Conservation (phyloP, 2,329 filamentous ascomycete species). For the Talaromyces marneffei region DNA sequence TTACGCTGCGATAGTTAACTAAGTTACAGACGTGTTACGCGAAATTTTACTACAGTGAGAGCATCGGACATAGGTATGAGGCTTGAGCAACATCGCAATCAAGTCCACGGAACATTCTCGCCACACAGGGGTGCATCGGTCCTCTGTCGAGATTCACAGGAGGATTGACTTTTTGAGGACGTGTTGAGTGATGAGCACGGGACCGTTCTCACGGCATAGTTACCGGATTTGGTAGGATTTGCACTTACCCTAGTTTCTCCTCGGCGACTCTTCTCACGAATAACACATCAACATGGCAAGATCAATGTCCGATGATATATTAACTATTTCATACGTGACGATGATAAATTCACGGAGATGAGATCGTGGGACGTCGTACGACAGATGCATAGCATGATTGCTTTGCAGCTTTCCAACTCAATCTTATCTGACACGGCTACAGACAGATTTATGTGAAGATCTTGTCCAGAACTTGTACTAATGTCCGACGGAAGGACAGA, state of each 20-base stretch:
- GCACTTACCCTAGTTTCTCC: background rate
- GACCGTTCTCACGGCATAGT: slow-evolving; percentile 2
- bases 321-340: background rate
- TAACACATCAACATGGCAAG: background rate
- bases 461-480: background rate
- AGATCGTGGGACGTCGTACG: background rate
- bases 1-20: background rate
- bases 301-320: background rate
- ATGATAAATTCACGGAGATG: background rate
- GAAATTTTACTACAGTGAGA: background rate
- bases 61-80: background rate
- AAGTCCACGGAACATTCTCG: background rate
- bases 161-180: slow-evolving; percentile 3
- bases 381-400: background rate
- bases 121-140: background rate
- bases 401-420: background rate
- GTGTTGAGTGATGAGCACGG: background rate
- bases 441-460: background rate
- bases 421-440: background rate
- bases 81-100: background rate
- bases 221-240: slow-evolving; percentile 5
- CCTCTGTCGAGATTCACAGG: slow-evolving; percentile 6
- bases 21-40: too few relatives aligned
- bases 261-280: background rate
- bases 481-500: background rate